phyloP scores from a whole-genome alignment of 805 yeast species.

The Clavispora asparagi region DNA sequence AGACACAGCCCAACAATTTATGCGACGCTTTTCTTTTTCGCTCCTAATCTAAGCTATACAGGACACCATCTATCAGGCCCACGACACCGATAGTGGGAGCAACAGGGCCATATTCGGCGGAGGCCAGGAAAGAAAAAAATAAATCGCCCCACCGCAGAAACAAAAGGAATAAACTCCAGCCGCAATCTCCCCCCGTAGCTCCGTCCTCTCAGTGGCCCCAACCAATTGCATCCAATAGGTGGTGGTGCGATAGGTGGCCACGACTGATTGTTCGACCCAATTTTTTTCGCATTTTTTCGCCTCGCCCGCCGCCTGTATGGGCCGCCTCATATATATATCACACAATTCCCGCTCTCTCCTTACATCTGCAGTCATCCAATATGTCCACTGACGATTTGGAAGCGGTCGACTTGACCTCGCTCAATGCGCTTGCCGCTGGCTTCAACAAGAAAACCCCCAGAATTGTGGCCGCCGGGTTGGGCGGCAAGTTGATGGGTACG shows the following conservation, averaged over 20 bases:
- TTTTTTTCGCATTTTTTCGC: slow-evolving; percentile 2
- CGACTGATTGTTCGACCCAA: slow-evolving; percentile 3
- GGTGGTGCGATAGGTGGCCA: slow-evolving; percentile 1
- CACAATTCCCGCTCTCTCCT: background rate
- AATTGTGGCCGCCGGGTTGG: slow-evolving; percentile 72
- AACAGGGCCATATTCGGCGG: too few relatives aligned
- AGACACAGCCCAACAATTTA: background rate
- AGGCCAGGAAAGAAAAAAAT: too few relatives aligned
- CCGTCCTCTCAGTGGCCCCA: background rate
- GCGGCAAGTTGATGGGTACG: slow-evolving; percentile 79
- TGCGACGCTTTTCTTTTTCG: background rate
- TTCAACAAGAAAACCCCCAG: slow-evolving; percentile 64
- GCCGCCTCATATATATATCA: background rate
- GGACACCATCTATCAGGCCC: background rate
- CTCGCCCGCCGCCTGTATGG: background rate
- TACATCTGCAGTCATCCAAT: background rate
- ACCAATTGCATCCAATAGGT: background rate
- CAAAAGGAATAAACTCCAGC: too few relatives aligned
- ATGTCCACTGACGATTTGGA: slow-evolving; percentile 18
- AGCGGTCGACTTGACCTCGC: slow-evolving; percentile 56
- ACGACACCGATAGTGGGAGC: too few relatives aligned
- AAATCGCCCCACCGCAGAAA: too few relatives aligned
- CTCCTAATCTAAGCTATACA: background rate
- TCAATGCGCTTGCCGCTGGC: slow-evolving; percentile 80
- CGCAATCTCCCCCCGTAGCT: too few relatives aligned